phyloP scores from a whole-genome alignment of 129 eudicot genomes.

The Solidago caesia region DNA sequence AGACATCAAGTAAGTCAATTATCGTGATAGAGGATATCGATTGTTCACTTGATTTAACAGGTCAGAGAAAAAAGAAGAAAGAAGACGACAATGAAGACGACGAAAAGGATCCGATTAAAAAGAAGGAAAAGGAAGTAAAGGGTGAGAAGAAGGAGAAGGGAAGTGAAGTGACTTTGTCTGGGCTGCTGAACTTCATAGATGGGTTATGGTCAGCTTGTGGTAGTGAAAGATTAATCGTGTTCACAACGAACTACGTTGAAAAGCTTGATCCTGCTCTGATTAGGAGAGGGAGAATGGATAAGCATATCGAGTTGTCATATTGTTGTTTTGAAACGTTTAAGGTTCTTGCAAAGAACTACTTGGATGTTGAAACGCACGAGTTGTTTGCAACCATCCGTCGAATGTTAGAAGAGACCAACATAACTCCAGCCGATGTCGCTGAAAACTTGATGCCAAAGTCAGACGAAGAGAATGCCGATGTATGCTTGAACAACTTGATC shows the following conservation, averaged over 20 bases:
- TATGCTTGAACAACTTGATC: conserved; percentile 44
- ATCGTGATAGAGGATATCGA: conserved; percentile 67
- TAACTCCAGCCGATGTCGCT: conserved; percentile 67
- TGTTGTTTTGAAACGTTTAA: conserved; percentile 41
- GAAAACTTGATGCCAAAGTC: conserved; percentile 65
- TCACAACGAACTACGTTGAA: conserved; percentile 55
- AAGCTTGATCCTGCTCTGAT: conserved; percentile 41
- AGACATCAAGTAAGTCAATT: conserved; percentile 59
- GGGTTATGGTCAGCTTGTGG: conserved; percentile 75
- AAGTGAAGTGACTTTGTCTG: conserved; percentile 52
- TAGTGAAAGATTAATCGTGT: conserved; percentile 55
- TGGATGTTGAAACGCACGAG: conserved; percentile 38
- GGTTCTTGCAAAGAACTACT: conserved; percentile 33
- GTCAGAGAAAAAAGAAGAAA: conserved; percentile 46
- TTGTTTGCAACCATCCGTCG: conserved; percentile 23
- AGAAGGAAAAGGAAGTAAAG: neutral
- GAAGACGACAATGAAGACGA: conserved; percentile 29
- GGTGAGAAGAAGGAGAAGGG: conserved; percentile 26
- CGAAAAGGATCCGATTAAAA: conserved; percentile 26
- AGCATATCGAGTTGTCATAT: conserved; percentile 37
- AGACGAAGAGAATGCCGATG: conserved; percentile 40
- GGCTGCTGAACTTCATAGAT: conserved; percentile 52
- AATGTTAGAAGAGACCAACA: conserved; percentile 31
- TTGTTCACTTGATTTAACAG: conserved; percentile 57
- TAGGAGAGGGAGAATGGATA: conserved; percentile 43